phyloP scores from a whole-genome alignment of 345 rosid genomes.

The Boechera stricta region DNA sequence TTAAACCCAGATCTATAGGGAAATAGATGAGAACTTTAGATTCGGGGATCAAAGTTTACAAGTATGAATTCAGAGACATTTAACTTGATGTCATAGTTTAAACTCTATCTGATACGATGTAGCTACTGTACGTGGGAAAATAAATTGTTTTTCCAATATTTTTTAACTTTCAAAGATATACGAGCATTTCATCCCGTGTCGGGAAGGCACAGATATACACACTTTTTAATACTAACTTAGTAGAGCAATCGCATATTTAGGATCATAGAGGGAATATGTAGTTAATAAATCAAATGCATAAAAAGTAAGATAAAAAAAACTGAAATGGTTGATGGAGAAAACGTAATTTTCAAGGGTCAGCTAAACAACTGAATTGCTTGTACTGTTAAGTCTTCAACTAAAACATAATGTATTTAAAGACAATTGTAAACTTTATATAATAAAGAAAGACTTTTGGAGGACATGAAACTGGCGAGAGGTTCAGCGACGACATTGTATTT shows the following conservation, averaged over 20 bases:
- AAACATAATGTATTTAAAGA: conserved; percentile 23
- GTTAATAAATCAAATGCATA: neutral
- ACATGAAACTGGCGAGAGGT: conserved; percentile 26
- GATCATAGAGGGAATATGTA: neutral
- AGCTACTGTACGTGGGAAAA: too few species aligned
- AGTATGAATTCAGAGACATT: too few species aligned
- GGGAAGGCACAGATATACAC: neutral
- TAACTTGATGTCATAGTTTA: too few species aligned
- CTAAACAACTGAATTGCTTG: conserved; percentile 46
- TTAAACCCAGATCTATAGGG: too few species aligned
- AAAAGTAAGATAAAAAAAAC: neutral
- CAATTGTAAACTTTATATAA: conserved; percentile 12
- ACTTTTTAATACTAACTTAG: neutral
- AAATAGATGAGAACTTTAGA: too few species aligned
- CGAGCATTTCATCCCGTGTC: neutral
- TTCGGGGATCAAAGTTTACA: too few species aligned
- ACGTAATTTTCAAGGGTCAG: conserved; percentile 40
- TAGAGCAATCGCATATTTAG: neutral
- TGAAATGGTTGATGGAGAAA: conserved; percentile 30
- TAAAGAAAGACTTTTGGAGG: conserved; percentile 25
- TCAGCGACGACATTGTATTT: conserved; percentile 23
- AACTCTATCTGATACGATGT: too few species aligned
- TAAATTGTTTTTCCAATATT: too few species aligned
- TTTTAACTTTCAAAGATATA: too few species aligned
- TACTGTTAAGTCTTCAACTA: conserved; percentile 38